phyloP scores from a whole-genome alignment of 192 early-diverging fungal genomes.

The Entomortierella lignicola region DNA sequence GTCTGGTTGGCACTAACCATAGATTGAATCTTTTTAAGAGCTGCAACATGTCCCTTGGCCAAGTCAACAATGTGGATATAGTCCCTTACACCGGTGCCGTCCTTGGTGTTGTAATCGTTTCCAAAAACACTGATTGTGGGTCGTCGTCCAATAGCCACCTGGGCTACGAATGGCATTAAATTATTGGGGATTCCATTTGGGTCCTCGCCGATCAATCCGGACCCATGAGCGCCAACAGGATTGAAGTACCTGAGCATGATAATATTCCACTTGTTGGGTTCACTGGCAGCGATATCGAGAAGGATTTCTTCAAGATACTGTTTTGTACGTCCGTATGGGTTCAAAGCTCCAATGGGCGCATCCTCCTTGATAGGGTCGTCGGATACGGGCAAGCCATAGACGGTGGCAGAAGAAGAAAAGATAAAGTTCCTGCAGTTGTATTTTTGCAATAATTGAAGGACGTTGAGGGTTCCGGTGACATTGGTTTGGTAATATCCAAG shows the following conservation, averaged over 20 bases:
- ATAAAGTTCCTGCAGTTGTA: constrained; percentile 87
- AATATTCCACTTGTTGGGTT: constrained; percentile 59
- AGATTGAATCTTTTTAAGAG: constrained; percentile 77
- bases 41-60: constrained; percentile 88
- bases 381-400: constrained; percentile 72
- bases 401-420: constrained; percentile 91
- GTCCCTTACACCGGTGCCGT: constrained; percentile 95
- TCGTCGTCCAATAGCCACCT: constrained; percentile 90
- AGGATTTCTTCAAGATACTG: constrained; percentile 85
- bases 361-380: constrained; percentile 65
- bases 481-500: constrained; percentile 93
- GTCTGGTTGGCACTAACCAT: constrained; percentile 47
- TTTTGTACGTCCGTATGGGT: constrained; percentile 95
- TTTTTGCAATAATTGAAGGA: constrained; percentile 83
- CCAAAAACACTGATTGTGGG: constrained; percentile 91
- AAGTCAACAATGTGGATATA: constrained; percentile 98
- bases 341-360: constrained; percentile 72
- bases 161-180: constrained; percentile 92
- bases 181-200: constrained; percentile 89
- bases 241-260: constrained; percentile 95
- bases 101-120: constrained; percentile 90
- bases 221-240: constrained; percentile 92
- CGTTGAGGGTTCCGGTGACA: constrained; percentile 85
- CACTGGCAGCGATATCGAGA: constrained; percentile 56
- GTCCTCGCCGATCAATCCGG: constrained; percentile 94